A percentile compares a stretch with the other conserved stretches of the same genome.
Conservation (phyloP, 495 filamentous ascomycete species). For the Aspergillus nanangensis region DNA sequence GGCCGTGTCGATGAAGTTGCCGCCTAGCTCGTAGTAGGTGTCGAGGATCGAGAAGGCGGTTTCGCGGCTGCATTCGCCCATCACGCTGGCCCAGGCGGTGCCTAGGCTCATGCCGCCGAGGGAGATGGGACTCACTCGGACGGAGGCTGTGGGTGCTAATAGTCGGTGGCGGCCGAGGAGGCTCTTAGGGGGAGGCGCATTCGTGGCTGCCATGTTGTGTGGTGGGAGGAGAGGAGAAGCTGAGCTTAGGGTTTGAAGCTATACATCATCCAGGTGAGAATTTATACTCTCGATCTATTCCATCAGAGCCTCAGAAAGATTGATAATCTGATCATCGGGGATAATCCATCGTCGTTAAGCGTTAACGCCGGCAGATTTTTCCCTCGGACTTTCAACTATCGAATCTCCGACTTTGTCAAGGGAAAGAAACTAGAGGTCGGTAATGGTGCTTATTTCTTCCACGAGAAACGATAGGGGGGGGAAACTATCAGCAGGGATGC, state of each 20-base stretch:
- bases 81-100: conserved; percentile 30
- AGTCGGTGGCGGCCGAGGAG: conserved; percentile 51
- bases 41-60: conserved; percentile 62
- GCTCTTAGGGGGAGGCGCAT: background rate
- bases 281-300: background rate
- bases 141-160: conserved; percentile 50
- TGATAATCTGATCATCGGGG: background rate
- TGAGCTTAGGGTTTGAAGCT: no score
- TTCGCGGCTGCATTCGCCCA: conserved; percentile 57
- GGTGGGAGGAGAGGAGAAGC: no score
- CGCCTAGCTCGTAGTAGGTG: conserved; percentile 59
- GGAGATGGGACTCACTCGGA: conserved; percentile 57
- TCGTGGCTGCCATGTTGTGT: background rate
- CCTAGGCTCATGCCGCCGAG: conserved; percentile 38
- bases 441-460: no score
- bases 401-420: background rate
- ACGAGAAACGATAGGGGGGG: background rate
- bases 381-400: background rate
- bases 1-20: conserved; percentile 77
- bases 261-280: no score
- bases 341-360: background rate
- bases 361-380: background rate
- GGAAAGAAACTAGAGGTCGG: no score
- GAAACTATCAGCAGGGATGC: background rate
- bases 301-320: background rate